Conservation (phyloP, 805 yeast genomes). For the Lipomyces japonicus region DNA sequence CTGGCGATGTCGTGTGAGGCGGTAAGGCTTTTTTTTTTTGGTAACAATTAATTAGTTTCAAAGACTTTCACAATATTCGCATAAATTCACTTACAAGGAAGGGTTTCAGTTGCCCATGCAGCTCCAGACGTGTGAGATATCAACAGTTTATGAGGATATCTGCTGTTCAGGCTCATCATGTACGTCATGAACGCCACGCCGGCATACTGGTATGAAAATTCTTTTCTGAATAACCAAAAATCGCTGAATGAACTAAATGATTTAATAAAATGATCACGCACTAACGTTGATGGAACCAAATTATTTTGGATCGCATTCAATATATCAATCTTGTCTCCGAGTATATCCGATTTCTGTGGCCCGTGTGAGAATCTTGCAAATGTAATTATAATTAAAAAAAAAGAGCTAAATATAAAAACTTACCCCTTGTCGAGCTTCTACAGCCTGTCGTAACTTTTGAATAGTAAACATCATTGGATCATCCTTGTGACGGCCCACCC, state of each 20-base stretch:
- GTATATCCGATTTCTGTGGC: slow-evolving; percentile 91
- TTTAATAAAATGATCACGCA: slow-evolving; percentile 70
- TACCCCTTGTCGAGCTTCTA: slow-evolving; percentile 66
- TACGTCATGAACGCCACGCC: slow-evolving; percentile 87
- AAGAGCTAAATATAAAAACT: background rate
- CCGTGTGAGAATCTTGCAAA: too few relatives aligned
- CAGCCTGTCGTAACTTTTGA: slow-evolving; percentile 84
- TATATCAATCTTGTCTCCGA: slow-evolving; percentile 86
- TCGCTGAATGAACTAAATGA: slow-evolving; percentile 79
- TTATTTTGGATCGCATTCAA: slow-evolving; percentile 83
- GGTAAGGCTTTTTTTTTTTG: slow-evolving; percentile 32
- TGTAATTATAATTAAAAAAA: background rate
- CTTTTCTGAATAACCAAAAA: slow-evolving; percentile 95
- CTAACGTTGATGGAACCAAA: slow-evolving; percentile 77
- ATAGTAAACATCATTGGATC: slow-evolving; percentile 84
- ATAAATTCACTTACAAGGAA: slow-evolving; percentile 86
- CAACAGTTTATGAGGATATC: slow-evolving; percentile 91
- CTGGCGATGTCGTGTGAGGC: slow-evolving; percentile 60
- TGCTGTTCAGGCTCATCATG: slow-evolving; percentile 86
- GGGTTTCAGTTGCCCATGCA: slow-evolving; percentile 92
- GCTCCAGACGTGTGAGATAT: slow-evolving; percentile 78
- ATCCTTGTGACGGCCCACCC: slow-evolving; percentile 71
- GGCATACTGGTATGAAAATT: slow-evolving; percentile 91
- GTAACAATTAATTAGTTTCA: slow-evolving; percentile 30
- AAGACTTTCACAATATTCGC: slow-evolving; percentile 30